Percentiles rank a stretch among this genome's conserved stretches.
phyloP scores from a whole-genome alignment of 2,329 filamentous ascomycete genomes.

The Ilyonectria mors-panacis region DNA sequence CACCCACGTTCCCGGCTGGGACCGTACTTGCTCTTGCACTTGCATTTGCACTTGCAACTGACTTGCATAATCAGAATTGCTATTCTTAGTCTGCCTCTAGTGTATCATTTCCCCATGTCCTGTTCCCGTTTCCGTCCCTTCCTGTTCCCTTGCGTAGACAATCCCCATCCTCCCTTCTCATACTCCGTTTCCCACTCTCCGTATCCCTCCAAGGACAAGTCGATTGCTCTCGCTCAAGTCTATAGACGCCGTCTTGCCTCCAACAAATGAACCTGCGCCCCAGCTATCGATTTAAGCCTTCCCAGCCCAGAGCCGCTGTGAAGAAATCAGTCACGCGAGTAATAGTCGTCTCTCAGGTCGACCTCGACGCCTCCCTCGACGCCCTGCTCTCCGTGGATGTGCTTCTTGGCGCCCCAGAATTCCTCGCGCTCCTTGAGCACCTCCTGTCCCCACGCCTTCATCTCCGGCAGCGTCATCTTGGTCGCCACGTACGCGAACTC shows the following conservation, averaged over 20 bases:
- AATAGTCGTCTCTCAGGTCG: slow-evolving; percentile 63
- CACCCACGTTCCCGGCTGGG: not conserved
- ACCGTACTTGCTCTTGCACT: not conserved
- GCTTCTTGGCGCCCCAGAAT: slow-evolving; percentile 75
- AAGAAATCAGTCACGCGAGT: slow-evolving; percentile 50
- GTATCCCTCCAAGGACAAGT: not conserved
- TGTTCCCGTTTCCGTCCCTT: not conserved
- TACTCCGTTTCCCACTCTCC: not conserved
- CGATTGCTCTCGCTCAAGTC: slow-evolving; percentile 21
- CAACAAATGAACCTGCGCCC: slow-evolving; percentile 1
- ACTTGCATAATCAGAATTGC: not conserved
- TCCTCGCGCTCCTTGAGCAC: slow-evolving; percentile 81
- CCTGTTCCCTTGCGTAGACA: not conserved
- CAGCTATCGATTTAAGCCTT: not conserved
- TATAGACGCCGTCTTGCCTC: slow-evolving; percentile 25
- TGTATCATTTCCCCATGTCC: not conserved
- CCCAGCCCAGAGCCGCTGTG: not conserved
- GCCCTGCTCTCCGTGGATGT: slow-evolving; percentile 63
- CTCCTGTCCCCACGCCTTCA: slow-evolving; percentile 83
- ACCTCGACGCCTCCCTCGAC: slow-evolving; percentile 54
- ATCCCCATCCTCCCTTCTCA: not conserved
- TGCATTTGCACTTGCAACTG: not conserved
- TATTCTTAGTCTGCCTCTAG: not conserved
- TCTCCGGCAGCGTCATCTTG: slow-evolving; percentile 82
- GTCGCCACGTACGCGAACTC: slow-evolving; percentile 88